Conservation (phyloP, 208 protist genomes). For the Wallacemonas collosoma region DNA sequence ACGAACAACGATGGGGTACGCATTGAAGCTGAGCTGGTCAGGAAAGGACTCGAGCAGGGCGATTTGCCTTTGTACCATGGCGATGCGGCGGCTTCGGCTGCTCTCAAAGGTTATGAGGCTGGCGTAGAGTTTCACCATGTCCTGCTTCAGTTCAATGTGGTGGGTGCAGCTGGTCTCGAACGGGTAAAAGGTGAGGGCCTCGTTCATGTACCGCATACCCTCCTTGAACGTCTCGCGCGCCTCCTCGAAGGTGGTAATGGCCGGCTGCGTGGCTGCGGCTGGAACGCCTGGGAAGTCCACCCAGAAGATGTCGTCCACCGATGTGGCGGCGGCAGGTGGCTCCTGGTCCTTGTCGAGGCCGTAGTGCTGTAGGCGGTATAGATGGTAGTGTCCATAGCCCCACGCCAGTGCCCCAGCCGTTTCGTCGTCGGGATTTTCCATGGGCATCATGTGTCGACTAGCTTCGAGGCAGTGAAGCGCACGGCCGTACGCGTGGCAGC, state of each 20-base stretch:
- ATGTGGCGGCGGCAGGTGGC: neutral
- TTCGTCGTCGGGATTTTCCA: conserved; percentile 38
- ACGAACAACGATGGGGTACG: conserved; percentile 78
- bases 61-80: conserved; percentile 76
- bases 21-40: conserved; percentile 84
- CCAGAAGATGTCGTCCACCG: conserved; percentile 42
- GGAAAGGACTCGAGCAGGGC: conserved; percentile 71
- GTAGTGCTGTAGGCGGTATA: conserved; percentile 78
- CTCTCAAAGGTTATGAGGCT: conserved; percentile 68
- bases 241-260: conserved; percentile 66
- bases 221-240: conserved; percentile 79
- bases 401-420: conserved; percentile 66
- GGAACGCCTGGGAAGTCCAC: conserved; percentile 70
- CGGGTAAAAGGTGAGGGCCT: conserved; percentile 73
- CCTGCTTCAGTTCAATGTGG: conserved; percentile 77
- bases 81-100: conserved; percentile 55
- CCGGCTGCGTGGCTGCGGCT: conserved; percentile 27
- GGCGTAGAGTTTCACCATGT: conserved; percentile 69
- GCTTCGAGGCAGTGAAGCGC: conserved; percentile 85
- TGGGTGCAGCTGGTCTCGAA: conserved; percentile 86
- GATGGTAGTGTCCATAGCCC: conserved; percentile 75
- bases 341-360: conserved; percentile 25
- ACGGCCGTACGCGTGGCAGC: conserved; percentile 63
- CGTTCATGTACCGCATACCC: conserved; percentile 62
- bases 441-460: conserved; percentile 76